Evolutionary conservation across 768 basidiomycete species (phyloP).

Genomic region (Hygrophorus pudorinus): DNA sequence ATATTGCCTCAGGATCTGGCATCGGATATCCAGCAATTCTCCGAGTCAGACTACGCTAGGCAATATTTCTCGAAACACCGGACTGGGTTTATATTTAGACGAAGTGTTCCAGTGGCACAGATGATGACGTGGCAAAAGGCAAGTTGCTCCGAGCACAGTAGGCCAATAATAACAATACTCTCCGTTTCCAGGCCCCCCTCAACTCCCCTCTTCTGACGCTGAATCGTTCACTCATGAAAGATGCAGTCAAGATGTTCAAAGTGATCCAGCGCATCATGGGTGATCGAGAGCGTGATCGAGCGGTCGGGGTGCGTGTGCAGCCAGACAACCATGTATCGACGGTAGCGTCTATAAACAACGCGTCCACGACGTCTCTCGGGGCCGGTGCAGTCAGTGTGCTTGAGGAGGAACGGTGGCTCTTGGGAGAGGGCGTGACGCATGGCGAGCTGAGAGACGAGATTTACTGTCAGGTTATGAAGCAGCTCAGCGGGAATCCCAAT

Average conservation of each 20-base stretch:
- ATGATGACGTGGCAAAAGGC: conserved; percentile 93
- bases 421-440: conserved; percentile 68
- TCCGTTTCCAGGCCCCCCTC: conserved; percentile 41
- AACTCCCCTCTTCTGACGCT: conserved; percentile 66
- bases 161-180: conserved; percentile 1
- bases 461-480: conserved; percentile 90
- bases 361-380: conserved; percentile 36
- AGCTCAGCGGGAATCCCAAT: conserved; percentile 73
- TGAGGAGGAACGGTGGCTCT: conserved; percentile 83
- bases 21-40: conserved; percentile 80
- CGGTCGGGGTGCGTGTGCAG: conserved; percentile 38
- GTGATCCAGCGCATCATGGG: conserved; percentile 91
- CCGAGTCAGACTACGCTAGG: conserved; percentile 74
- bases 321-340: conserved; percentile 35
- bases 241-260: conserved; percentile 81
- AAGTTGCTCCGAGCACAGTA: not conserved
- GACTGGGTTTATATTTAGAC: conserved; percentile 80
- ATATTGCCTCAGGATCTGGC: conserved; percentile 73
- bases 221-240: conserved; percentile 54
- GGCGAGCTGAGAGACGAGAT: conserved; percentile 89
- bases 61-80: conserved; percentile 87
- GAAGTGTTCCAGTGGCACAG: conserved; percentile 72
- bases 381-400: conserved; percentile 33
- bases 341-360: conserved; percentile 29
- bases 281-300: conserved; percentile 69